Base-by-base conservation (phyloP, 129 eudicot genomes). In the Chrysanthemum makinoi region DNA sequence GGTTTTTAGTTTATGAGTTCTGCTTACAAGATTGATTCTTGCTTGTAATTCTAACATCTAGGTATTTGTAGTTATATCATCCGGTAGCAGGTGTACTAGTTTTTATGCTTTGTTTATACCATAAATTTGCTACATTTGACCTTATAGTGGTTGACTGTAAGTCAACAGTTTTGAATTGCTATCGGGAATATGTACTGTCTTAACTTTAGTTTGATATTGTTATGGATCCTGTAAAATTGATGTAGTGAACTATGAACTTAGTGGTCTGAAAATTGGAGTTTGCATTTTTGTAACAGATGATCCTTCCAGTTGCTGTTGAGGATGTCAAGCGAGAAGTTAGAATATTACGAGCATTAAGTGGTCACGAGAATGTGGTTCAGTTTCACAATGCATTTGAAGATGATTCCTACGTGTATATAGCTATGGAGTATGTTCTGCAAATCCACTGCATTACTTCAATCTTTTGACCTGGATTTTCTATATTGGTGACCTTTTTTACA, bases 351-450 rank as follows among this genome's bases (percentile, higher is more conserved):
- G 98, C 95, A 49, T 86, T 93, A 74, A 82, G 88, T 70, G 98
- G 98, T 47, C 96, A 93, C 66, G 98, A 93, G 82, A 93, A 93
- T 74, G 98, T 93, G 71, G 98, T 93, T 72, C 96, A 93, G 82
- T 93, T 89, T 83, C 60, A 87, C 77, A 83, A 82, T 70, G 91
- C 98, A 18, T 92, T 89, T 70, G 98, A 92, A 77, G 98, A 93
- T 76, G 95, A 87, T 55, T 83, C 89, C 54, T 89, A 85, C 64
- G 98, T 93, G 54, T 93, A 87, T 80, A 89, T 93, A 87, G 98
- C 82, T 4, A 93, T 93, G 98, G 98, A 93, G 98, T 93, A 93
- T 83, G 98, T 89, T 76, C 56, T 64, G 43, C 54, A 51, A 46
- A 51, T 46, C 54, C 65, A 48, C 60, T 60, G 46, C 75, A 49